Base-by-base conservation (phyloP, 2,329 filamentous ascomycete species). In the Sclerotinia minor region DNA sequence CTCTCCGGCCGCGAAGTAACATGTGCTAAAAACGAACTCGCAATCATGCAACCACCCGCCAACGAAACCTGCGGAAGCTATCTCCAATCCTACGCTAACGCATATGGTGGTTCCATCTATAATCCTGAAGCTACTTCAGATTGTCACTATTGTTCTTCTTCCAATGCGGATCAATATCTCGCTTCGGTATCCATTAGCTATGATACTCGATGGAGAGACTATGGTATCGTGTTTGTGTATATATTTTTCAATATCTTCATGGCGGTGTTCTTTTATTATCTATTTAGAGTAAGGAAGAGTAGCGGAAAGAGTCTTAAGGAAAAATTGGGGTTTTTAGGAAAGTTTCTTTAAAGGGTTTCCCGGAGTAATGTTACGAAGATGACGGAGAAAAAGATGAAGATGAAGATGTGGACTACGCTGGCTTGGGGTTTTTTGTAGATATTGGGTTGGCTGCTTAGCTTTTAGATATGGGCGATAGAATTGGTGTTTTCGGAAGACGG, bases 21-120 rank as follows among this genome's bases (percentile, higher is more conserved):
- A 0, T 97, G 93, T 78, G 85, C 91, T 2, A 71, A 76, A 9
- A 90, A 89, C 75, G 94, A 97, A 77, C 82, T 87, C 68, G 81
- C 91, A 38, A 76, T 79, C 15, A 89, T 97, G 75, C 78, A 86
- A 24, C 88, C 92, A 0, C 82, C 85, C 0, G 63, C 77, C 0
- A 83, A 83, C 21, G 69, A 80, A 73, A 88, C 83, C 0, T 94
- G 91, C 75, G 76, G 74, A 0, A 74, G 84, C 19, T 94, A 91
- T 75, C 77, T 92, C 71, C 54, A 71, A 0, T 50, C 74, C 0
- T 90, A 84, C 73, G 83, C 87, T 2, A 53, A 70, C 0, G 74
- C 71, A 5, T 76, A 80, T 0, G 84, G 84, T 0, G 89, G 88
- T 0, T 81, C 81, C 50, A 79, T 92, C 5, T 72, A 79, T 32